These are phyloP conservation scores for Stemphylium lycopersici DNA, from an alignment of 2,329 filamentous ascomycete species.

Conservation along the genomic window DNA sequence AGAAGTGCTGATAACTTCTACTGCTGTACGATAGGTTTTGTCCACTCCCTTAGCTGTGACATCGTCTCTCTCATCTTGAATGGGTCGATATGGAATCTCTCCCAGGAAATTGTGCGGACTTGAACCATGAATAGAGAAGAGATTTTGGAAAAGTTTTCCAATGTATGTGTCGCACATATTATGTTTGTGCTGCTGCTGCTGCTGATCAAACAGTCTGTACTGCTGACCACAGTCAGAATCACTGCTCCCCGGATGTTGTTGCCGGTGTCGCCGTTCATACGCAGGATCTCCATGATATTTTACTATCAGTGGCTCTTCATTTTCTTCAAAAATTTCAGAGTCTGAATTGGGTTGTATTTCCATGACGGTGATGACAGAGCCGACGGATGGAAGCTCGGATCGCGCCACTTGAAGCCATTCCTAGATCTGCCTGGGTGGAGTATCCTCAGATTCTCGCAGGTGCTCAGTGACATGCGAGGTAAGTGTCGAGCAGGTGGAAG, in stretches of 20 bases:
- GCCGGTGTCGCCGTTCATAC: background rate
- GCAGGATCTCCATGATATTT: background rate
- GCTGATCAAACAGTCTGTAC: background rate
- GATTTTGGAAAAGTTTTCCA: background rate
- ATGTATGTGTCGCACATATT: background rate
- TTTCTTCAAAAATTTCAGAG: no score
- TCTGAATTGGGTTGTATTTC: background rate
- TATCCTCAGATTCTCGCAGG: background rate
- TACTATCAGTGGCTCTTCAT: no score
- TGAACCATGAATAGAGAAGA: background rate
- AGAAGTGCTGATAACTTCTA: background rate
- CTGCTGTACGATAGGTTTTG: background rate
- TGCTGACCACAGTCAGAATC: background rate
- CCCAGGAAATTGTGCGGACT: background rate
- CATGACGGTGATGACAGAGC: background rate
- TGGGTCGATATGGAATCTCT: background rate
- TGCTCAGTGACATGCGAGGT: background rate
- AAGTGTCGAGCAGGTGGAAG: background rate
- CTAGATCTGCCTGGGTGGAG: slow-evolving; percentile 2
- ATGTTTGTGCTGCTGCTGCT: background rate
- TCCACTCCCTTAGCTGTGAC: background rate
- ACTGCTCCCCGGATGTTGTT: background rate
- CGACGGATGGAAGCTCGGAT: slow-evolving; percentile 4
- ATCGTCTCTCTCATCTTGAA: background rate
- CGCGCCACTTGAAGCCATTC: slow-evolving; percentile 2